phyloP scores from a whole-genome alignment of 148 eudicot species.

The Spergularia bocconei region DNA sequence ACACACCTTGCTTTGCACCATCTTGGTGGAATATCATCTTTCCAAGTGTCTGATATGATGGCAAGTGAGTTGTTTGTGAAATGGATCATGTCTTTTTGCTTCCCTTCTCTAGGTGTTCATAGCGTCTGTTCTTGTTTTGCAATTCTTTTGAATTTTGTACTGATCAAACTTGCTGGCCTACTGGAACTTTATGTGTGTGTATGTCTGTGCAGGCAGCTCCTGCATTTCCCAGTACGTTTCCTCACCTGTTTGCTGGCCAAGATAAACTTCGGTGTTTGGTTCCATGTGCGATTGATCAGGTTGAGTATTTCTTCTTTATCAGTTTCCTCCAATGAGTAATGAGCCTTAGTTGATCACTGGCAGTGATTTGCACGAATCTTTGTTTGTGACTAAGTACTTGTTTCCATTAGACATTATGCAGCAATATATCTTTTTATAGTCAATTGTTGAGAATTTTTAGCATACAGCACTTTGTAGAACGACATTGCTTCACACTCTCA shows the following conservation, averaged over 20 bases:
- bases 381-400: not conserved
- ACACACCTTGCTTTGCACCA: too few species aligned
- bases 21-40: too few species aligned
- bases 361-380: not conserved
- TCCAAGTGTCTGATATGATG: too few species aligned
- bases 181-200: not conserved
- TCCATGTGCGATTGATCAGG: slow-evolving; percentile 99
- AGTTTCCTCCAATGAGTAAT: not conserved
- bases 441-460: not conserved
- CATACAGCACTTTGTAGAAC: not conserved
- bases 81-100: too few species aligned
- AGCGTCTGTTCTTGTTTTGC: not conserved
- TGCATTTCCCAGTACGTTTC: slow-evolving; percentile 91
- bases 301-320: slow-evolving; percentile 22
- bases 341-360: not conserved
- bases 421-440: not conserved
- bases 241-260: slow-evolving; percentile 74
- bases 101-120: too few species aligned
- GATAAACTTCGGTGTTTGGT: slow-evolving; percentile 86
- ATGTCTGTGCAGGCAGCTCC: slow-evolving; percentile 79
- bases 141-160: not conserved
- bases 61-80: too few species aligned
- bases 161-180: not conserved
- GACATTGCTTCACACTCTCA: not conserved
- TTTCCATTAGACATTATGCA: not conserved